phyloP scores from a whole-genome alignment of 148 eudicot species.

The Vaccinium macrocarpon region DNA sequence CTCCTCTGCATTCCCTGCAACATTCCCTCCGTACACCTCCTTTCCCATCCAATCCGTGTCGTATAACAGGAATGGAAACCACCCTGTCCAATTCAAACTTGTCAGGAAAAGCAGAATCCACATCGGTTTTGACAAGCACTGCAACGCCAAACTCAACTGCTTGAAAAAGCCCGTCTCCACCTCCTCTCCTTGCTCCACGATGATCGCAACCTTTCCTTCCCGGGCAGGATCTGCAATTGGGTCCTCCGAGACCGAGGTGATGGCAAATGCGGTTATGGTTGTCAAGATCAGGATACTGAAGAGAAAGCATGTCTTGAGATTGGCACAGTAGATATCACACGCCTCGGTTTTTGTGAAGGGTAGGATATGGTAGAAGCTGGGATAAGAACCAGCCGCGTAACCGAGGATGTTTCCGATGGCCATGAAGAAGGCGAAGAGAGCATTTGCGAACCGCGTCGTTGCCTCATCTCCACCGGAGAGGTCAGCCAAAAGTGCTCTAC shows the following conservation, averaged over 20 bases:
- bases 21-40: slow-evolving; percentile 49
- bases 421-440: too few species aligned
- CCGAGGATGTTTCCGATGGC: too few species aligned
- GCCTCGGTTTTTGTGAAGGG: too few species aligned
- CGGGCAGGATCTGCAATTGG: slow-evolving; percentile 10
- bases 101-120: slow-evolving; percentile 40
- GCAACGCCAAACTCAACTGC: slow-evolving; percentile 26
- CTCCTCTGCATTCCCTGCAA: slow-evolving; percentile 16
- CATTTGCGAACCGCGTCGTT: too few species aligned
- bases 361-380: too few species aligned
- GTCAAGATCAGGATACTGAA: too few species aligned
- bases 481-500: too few species aligned
- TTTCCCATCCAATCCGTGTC: slow-evolving; percentile 63
- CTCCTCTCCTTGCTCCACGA: not conserved
- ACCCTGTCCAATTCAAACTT: slow-evolving; percentile 46
- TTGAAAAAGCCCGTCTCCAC: slow-evolving; percentile 17
- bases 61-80: slow-evolving; percentile 52
- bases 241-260: slow-evolving; percentile 21
- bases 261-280: not conserved
- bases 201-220: slow-evolving; percentile 7
- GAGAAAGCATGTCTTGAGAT: too few species aligned
- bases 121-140: slow-evolving; percentile 40
- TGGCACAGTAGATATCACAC: too few species aligned
- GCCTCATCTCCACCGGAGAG: too few species aligned
- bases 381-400: too few species aligned